These are phyloP conservation scores for Metschnikowia henanensis DNA, from an alignment of 805 yeast genomes.

Conservation along the genomic window DNA sequence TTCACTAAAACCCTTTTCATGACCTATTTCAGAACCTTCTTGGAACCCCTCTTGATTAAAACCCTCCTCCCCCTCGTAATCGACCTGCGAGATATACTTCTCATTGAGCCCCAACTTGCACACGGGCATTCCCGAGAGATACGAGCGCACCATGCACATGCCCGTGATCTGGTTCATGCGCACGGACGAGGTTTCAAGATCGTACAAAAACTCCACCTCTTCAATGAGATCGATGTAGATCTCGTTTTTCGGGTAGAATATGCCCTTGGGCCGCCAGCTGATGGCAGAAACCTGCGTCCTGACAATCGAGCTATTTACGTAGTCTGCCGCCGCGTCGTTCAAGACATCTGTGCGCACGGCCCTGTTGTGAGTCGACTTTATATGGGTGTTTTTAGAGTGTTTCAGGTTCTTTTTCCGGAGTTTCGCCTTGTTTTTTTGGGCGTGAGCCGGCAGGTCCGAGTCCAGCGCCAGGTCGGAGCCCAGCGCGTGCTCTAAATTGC, in stretches of 20 bases:
- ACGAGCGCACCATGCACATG: conserved; percentile 34
- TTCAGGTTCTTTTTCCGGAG: conserved; percentile 8
- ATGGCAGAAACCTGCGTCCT: conserved; percentile 68
- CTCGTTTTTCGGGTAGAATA: conserved; percentile 44
- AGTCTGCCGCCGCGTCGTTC: conserved; percentile 19
- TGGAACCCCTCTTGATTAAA: neutral
- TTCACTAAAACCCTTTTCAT: too few species aligned
- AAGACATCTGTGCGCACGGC: conserved; percentile 35
- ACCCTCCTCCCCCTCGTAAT: conserved; percentile 19
- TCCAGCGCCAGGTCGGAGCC: conserved; percentile 12
- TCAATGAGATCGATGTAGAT: conserved; percentile 44
- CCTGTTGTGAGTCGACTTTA: conserved; percentile 40
- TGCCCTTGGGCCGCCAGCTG: conserved; percentile 48
- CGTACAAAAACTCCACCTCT: conserved; percentile 36
- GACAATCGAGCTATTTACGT: conserved; percentile 67
- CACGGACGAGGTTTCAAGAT: conserved; percentile 27
- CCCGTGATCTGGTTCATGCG: conserved; percentile 37
- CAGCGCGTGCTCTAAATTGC: conserved; percentile 5
- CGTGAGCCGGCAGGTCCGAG: conserved; percentile 6
- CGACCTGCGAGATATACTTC: conserved; percentile 34
- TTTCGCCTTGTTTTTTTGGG: conserved; percentile 7
- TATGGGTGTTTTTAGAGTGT: conserved; percentile 2
- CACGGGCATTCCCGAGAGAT: conserved; percentile 45
- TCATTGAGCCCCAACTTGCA: conserved; percentile 45
- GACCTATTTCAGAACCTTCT: too few species aligned